These are phyloP conservation scores for Sporisorium iseilematis-ciliati DNA, from an alignment of 1,284 basidiomycete genomes.

Conservation along the genomic window DNA sequence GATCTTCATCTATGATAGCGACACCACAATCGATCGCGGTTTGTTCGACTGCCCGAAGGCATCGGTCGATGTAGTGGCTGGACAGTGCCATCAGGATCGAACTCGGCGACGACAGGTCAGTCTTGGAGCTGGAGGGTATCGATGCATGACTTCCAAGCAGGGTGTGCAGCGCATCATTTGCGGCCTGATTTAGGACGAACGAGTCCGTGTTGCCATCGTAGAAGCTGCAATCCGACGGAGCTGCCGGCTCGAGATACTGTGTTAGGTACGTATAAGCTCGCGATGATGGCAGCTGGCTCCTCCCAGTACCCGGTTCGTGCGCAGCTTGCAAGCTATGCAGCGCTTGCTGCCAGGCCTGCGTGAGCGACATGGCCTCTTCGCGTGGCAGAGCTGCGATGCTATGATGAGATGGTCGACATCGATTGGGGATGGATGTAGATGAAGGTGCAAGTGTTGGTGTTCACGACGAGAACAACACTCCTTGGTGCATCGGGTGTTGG, in stretches of 20 bases:
- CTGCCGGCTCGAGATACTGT: conserved; percentile 21
- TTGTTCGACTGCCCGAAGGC: conserved; percentile 1
- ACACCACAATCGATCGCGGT: conserved; percentile 12
- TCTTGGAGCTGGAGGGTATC: conserved; percentile 29
- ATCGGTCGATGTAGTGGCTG: conserved; percentile 25
- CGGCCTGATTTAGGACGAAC: conserved; percentile 2
- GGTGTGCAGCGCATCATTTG: neutral
- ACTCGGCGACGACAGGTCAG: conserved; percentile 16
- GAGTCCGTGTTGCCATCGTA: neutral
- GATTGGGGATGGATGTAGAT: neutral
- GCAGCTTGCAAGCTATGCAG: conserved; percentile 13
- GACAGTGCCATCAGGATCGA: conserved; percentile 34
- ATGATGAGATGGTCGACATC: neutral
- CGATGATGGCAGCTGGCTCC: conserved; percentile 7
- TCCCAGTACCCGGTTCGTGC: neutral
- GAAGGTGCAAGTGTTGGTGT: conserved; percentile 22
- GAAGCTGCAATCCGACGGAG: conserved; percentile 19
- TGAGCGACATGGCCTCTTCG: conserved; percentile 22
- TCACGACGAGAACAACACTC: conserved; percentile 27
- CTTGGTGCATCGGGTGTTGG: neutral
- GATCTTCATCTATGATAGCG: neutral
- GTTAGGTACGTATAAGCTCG: conserved; percentile 25
- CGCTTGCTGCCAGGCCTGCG: conserved; percentile 30
- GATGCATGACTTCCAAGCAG: conserved; percentile 15
- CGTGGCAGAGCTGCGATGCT: neutral